These are phyloP conservation scores for Neofusicoccum ribis DNA, from an alignment of 2,329 filamentous ascomycete species.

Conservation along the genomic window DNA sequence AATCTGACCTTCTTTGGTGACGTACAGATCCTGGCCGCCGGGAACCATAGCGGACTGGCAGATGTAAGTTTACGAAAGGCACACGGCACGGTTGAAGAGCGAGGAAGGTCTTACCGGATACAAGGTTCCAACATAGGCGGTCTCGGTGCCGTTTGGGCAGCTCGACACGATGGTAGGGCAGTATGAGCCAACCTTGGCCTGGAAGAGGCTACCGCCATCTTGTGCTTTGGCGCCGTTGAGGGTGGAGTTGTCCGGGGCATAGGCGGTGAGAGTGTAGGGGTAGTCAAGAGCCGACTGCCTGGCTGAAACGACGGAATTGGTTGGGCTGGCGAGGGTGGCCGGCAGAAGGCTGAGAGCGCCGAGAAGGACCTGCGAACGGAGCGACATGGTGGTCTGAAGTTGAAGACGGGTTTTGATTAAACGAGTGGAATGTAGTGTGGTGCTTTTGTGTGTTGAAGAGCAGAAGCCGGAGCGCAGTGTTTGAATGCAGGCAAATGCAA, in stretches of 20 bases:
- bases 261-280: constrained; percentile 23
- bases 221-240: constrained; percentile 26
- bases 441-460: background rate
- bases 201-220: constrained; percentile 22
- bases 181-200: constrained; percentile 18
- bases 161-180: constrained; percentile 20
- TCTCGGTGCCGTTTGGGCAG: constrained; percentile 27
- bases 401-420: background rate
- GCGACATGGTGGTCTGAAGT: background rate
- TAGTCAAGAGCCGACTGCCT: background rate
- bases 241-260: constrained; percentile 18
- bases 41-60: constrained; percentile 23
- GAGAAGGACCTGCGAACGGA: background rate
- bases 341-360: background rate
- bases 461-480: background rate
- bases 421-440: background rate
- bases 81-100: background rate
- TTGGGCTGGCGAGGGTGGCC: background rate
- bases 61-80: background rate
- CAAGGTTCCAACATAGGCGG: constrained; percentile 21
- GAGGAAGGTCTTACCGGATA: constrained; percentile 21
- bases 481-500: background rate
- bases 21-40: constrained; percentile 27
- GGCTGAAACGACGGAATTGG: background rate
- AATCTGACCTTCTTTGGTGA: constrained; percentile 22